Base-by-base conservation (phyloP, 164 flowering plant species). In the Houttuynia cordata region DNA sequence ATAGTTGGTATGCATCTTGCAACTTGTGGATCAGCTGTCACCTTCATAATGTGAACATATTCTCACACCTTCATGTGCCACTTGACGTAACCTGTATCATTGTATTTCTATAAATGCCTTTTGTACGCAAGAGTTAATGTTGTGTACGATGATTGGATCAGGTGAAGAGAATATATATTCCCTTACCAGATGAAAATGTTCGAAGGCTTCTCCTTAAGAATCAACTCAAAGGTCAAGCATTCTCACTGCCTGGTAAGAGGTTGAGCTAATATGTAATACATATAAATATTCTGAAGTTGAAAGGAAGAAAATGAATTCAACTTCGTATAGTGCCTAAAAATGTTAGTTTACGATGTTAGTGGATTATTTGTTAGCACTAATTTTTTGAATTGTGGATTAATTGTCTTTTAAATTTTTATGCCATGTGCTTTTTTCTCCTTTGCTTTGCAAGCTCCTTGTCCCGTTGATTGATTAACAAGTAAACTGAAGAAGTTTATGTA, bases 81-180 rank as follows among this genome's bases (percentile, higher is more conserved):
- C 49, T 42, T 42, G 12, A 10, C n/a, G n/a, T 10, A 42, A 42
- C 14, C 17, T 10, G 49, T 10, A 10, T 10, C 12, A 42, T 10
- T 42, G 14, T 10, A 42, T 10, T 42, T 42, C 17, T 1, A 1
- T 42, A 10, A 10, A 42, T 42, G 12, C 49, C 49, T 42, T 14
- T 42, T 42, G 17, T 42, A 42, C 9, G 12, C 17, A 42, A 10
- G 8, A 42, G 12, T 10, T 42, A 14, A 42, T 14, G 17, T 42
- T 3, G 10, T 42, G 37, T 42, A 42, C 49, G 9, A 42, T 42
- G 12, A 12, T n/a, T 10, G 12, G 49, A 64, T 66, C 80, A 93
- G 99, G 99, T 90, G 65, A 93, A 93, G 79, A 79, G 93, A 75
- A 88, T 94, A 63, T 94, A 88, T 72, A 68, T 94, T 58, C 97